Conservation (phyloP, 768 basidiomycete genomes). For the Lyophyllum atratum region DNA sequence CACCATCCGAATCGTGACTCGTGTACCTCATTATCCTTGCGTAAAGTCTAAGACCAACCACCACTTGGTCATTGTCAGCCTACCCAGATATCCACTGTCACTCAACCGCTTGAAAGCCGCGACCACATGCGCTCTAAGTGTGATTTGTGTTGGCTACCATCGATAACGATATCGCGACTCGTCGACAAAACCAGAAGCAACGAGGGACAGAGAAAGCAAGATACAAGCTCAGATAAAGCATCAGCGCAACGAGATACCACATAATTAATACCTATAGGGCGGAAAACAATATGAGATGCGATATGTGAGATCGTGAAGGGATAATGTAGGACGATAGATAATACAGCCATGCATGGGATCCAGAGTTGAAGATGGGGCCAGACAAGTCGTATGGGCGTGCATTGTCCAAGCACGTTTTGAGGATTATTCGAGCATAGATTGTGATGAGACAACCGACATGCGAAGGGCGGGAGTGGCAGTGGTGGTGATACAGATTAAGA, state of each 20-base stretch:
- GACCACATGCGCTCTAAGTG: not conserved
- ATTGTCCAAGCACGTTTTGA: not conserved
- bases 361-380: not conserved
- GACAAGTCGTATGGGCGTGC: not conserved
- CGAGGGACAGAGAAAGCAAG: not conserved
- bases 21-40: too few relatives aligned
- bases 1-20: too few relatives aligned
- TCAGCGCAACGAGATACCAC: conserved; percentile 2
- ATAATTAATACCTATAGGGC: conserved; percentile 12
- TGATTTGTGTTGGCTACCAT: not conserved
- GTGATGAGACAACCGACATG: not conserved
- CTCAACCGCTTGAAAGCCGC: not conserved
- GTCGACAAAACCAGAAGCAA: not conserved
- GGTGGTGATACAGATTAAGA: conserved; percentile 51
- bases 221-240: conserved; percentile 7
- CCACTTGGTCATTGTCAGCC: too few relatives aligned
- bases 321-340: not conserved
- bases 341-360: not conserved
- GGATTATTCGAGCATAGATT: not conserved
- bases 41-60: too few relatives aligned
- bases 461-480: not conserved
- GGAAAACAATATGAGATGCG: not conserved
- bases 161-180: not conserved
- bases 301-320: not conserved
- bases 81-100: not conserved